Evolutionary conservation across 306 rosid species (phyloP), one percentile per base, ranked within the genome.

Genomic region (Ochetophila trinervis): DNA sequence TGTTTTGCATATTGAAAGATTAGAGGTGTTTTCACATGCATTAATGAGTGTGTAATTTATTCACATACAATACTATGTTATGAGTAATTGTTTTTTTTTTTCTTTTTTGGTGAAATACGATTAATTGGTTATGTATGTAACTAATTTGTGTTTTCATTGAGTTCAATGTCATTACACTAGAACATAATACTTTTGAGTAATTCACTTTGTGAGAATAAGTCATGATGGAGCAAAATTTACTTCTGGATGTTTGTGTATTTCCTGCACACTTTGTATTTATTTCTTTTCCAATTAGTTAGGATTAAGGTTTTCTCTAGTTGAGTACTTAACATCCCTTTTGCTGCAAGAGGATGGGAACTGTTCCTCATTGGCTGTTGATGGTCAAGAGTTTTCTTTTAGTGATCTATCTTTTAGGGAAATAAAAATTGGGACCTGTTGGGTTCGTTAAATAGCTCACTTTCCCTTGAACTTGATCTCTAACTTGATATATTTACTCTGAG

Each of bases 1-100:
- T 10, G 73, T 57, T 59, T 62, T 57, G n/a, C 57, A 40, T 52
- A 47, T 62, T 60, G 21, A 49, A 63, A 74, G 60, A 65, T 67
- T 65, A 55, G 50, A 30, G 64, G 55, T 71, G 16, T 47, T 69
- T 57, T n/a, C 30, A 22, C 11, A 34, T 49, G 59, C 61, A 51
- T 65, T 48, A 37, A 47, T 74, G 59, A 47, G 52, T 53, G 57
- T 49, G 57, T 11, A 16, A 7, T 16, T 50, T 50, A 16, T 19
- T 50, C 54, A 50, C 17, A 8, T 50, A 50, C 1, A 17, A 50
- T 16, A 18, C 21, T 16, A 16, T 8, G 0, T 4, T 50, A 50
- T 16, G 16, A 19, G 17, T n/a, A 8, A 17, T 47, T 47, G 51
- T 17, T 11, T 47, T 47, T 11, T 17, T 47, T 11, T 47, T 17